Base-by-base conservation (phyloP, 2,329 filamentous ascomycete genomes). In the Pseudogymnoascus sp. region DNA sequence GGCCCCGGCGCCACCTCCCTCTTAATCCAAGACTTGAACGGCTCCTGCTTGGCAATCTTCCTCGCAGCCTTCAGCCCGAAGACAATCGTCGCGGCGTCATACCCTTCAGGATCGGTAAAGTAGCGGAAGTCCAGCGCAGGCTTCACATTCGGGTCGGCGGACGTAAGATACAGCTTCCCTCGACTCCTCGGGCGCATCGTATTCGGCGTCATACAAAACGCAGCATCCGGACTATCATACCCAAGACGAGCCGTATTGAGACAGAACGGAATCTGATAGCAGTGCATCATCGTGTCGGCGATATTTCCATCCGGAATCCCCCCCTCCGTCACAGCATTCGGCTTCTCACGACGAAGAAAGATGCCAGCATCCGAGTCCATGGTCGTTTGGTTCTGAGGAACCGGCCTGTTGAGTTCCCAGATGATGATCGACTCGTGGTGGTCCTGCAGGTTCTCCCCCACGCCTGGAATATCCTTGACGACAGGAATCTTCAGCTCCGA, bases 211-310 rank as follows among this genome's bases (percentile, higher is more conserved):
- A 82, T 81, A 64, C 82, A 76, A 12, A 83, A 81, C 60, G 85
- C 77, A 67, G 86, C 81, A 63, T 78, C 73, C 3, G 76, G 75
- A 1, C 68, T 70, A 28, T 72, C 70, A 72, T 87, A 96, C 68
- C 91, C 91, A 10, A 96, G 82, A 41, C 90, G 87, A 62, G 83
- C 79, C 1, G 91, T 96, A 82, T 96, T 96, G 69, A 92, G 85
- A 66, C 88, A 90, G 78, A 96, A 96, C 62, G 91, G 91, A 69
- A 96, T 96, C 78, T 96, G 92, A 80, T 96, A 96, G 83, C 91
- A 96, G 79, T 96, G 91, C 89, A 95, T 95, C 92, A 96, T 96
- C 71, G 96, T 78, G 72, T 96, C 92, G 67, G 89, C 89, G 62
- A 90, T 87, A 66, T 89, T 84, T 61, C 89, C 89, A 69, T 96